Evolutionary conservation across 2,329 filamentous ascomycete genomes (phyloP), one percentile per base, ranked within the genome.

Genomic region (Apiospora sp.): DNA sequence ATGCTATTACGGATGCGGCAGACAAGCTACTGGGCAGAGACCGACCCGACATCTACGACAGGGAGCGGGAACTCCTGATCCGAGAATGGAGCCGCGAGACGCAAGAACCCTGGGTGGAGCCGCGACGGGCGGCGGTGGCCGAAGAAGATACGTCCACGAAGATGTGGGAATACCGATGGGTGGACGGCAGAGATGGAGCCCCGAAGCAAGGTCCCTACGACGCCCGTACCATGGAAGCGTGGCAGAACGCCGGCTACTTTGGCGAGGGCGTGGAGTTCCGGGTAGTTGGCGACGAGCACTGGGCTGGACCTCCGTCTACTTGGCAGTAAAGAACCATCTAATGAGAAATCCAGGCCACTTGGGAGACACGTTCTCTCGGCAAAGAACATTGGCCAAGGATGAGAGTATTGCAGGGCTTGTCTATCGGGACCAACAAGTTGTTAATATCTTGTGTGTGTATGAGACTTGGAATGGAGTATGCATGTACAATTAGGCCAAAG

Each of bases 121-220:
- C 83, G n/a, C 74, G 79, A 54, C 79, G 78, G 54, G 78, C 80
- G 67, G 13, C 30, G 13, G 77, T 34, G 30, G 71, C 71, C 67
- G 75, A 71, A 72, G 77, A 74, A 73, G 71, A 30, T 27, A 16
- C 16, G 8, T 6, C 77, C 72, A 77, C 70, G 24, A 84, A 77
- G 73, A 89, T 90, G 86, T 99, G 96, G 95, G 94, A 98, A 82
- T 99, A 94, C 81, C 89, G 94, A 73, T 99, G 96, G 96, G 92
- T 91, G 51, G 95, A 98, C 81, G 94, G 94, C 24, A 88, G 95
- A 54, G 96, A 98, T 79, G 93, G 90, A 41, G 94, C 90, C 14
- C 88, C 90, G 68, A 89, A 89, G 72, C 94, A 99, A 82, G 96
- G 96, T 0, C 96, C 96, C 0, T 99, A 95, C 81, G 94, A 98